Base-by-base conservation (phyloP, 108 stramenopile species). In the Skeletonema tropicum region DNA sequence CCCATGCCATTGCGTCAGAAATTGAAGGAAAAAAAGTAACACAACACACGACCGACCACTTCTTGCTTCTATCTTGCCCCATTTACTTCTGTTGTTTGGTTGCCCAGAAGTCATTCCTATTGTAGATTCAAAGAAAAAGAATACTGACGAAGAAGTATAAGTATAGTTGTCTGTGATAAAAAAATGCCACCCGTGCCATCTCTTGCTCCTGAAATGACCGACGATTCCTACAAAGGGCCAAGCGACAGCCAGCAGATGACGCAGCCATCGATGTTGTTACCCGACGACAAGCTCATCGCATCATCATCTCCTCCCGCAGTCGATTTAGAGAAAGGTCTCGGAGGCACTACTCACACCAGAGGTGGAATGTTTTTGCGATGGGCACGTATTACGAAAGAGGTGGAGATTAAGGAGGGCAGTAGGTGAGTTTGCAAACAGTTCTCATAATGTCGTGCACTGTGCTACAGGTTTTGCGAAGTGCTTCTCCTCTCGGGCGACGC, bases 321-420 rank as follows among this genome's bases (percentile, higher is more conserved):
- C 31, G 21, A 46, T 33, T 14, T 55, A 35, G 39, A 31, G n/a
- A 52, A 31, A 31, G 60, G 32, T 7, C 15, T 35, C 60, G 60
- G 32, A 3, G 52, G 52, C 15, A 61, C 60, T 14, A 15, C 59
- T 4, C 21, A 60, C 59, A 61, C 31, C 7, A 29, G 33, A 48
- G 21, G 52, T 7, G 70, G 70, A 21, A 71, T 45, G 32, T 58
- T 26, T 29, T 45, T 77, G 38, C 41, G 76, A 33, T 77, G 71
- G 71, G 31, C 70, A 10, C 70, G 70, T 17, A 72, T 77, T 32
- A 64, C 60, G 13, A 77, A 77, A 64, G 31, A 55, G 11, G 70
- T 77, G 39, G 76, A 77, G 45, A 35, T 64, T 26, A 63, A 70
- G 62, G 71, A 77, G 17, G 33, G 15, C 19, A 32, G 21, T 46